Evolutionary conservation across 768 basidiomycete genomes (phyloP), one percentile per base, ranked within the genome.

Genomic region (Mycena filopes): DNA sequence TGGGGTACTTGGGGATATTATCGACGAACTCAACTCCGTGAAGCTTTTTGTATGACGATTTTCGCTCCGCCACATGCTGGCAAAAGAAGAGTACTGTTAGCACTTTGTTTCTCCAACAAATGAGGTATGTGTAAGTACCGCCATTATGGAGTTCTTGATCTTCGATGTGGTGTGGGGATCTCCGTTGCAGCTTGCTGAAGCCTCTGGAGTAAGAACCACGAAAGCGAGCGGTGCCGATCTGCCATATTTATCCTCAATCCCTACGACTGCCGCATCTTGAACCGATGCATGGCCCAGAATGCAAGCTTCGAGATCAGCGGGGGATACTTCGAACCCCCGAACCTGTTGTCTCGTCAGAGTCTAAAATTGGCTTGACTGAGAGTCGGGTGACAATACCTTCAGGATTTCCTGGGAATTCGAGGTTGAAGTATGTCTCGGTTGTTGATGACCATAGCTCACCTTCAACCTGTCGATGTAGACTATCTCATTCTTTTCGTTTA

Each of bases 221-320:
- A 84, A 87, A 3, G 87, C 86, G 11, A 86, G 69, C 3, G 87
- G 86, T 6, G 84, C 66, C 66, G 88, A 86, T 18, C 87, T 85
- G 47, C 77, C 81, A 70, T 80, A 85, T 20, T 86, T 86, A 53
- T 87, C 84, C 12, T 76, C 77, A 16, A 84, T 69, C 2, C 84
- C 83, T 7, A 87, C 83, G 2, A 84, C 81, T 31, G 82, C 80
- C 2, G 75, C 68, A 55, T 83, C 82, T 28, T 70, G 67, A 10
- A 87, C 82, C 62, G 81, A 78, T 8, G 74, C 66, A 47, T 83
- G 83, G 11, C 72, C 75, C 25, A 83, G 74, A 49, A 84, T 70
- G 57, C 82, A 83, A 0, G 81, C 82, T 64, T 83, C 82, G 8
- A 83, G 72, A 54, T 83, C 81, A 23, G 82, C 82, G 6, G 71